Conservation (phyloP, 2,329 filamentous ascomycete species). For the Xylaria sp. region DNA sequence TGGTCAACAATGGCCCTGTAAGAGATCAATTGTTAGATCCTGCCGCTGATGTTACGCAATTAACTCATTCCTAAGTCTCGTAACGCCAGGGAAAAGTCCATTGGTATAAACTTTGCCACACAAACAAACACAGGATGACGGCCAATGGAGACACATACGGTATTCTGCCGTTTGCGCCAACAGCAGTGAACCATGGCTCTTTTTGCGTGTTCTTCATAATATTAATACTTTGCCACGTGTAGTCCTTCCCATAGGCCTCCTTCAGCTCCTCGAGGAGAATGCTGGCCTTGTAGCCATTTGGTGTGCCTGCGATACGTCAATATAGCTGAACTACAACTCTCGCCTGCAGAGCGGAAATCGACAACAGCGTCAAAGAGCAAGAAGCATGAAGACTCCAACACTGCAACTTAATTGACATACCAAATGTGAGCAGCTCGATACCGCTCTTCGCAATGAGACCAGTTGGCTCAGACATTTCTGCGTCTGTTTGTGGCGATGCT, state of each 20-base stretch:
- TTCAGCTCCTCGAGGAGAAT: conserved; percentile 75
- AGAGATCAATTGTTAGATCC: not conserved
- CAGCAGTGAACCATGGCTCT: conserved; percentile 72
- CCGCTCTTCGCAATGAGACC: conserved; percentile 71
- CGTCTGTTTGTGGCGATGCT: conserved; percentile 26
- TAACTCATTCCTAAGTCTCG: not conserved
- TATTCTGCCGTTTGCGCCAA: conserved; percentile 68
- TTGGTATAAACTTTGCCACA: not conserved
- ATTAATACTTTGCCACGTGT: conserved; percentile 68
- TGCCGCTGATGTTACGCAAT: not conserved
- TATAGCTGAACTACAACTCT: conserved; percentile 2
- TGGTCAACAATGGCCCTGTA: conserved; percentile 69
- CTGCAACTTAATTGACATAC: conserved; percentile 42
- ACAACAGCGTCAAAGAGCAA: not conserved
- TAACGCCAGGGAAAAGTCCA: not conserved
- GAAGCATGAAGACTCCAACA: not conserved
- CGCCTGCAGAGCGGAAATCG: conserved; percentile 23
- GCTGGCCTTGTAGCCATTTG: conserved; percentile 67
- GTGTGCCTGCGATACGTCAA: conserved; percentile 53
- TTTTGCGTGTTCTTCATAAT: conserved; percentile 73
- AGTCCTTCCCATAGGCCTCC: conserved; percentile 70
- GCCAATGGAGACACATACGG: conserved; percentile 59
- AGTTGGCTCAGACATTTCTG: conserved; percentile 57
- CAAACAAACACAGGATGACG: not conserved
- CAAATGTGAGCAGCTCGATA: conserved; percentile 72